Conservation (phyloP, 441 rosid species). For the Erodium moschatum region DNA sequence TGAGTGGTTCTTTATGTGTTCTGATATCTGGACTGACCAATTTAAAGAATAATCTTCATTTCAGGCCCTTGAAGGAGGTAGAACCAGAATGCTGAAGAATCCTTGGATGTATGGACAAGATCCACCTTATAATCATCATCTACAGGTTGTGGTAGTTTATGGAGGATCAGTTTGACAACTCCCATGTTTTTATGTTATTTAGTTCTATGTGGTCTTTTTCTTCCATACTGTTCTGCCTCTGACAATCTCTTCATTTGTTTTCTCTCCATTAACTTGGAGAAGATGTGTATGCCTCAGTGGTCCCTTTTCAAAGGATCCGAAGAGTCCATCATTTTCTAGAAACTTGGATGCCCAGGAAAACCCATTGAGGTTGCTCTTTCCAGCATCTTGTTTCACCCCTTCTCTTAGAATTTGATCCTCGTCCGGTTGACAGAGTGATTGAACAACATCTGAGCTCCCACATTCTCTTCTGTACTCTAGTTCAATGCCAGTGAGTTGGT, state of each 20-base stretch:
- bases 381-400: conserved; percentile 21
- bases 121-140: not conserved
- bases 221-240: conserved; percentile 58
- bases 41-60: too few species aligned
- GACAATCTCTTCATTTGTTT: conserved; percentile 41
- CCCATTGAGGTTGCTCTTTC: conserved; percentile 26
- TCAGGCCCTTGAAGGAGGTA: not conserved
- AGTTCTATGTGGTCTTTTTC: conserved; percentile 20
- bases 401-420: conserved; percentile 32
- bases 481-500: conserved; percentile 39
- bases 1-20: not conserved
- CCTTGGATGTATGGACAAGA: conserved; percentile 2
- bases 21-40: not conserved
- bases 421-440: conserved; percentile 52
- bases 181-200: not conserved
- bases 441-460: conserved; percentile 43
- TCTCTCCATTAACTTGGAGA: conserved; percentile 31
- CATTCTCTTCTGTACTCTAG: conserved; percentile 56
- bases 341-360: conserved; percentile 37
- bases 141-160: not conserved
- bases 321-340: conserved; percentile 35
- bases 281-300: conserved; percentile 46
- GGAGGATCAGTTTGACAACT: conserved; percentile 9
- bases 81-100: conserved; percentile 12
- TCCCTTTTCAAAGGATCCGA: conserved; percentile 28